These are phyloP conservation scores for Inosperma sp. DNA, from an alignment of 768 basidiomycete species.

Conservation along the genomic window DNA sequence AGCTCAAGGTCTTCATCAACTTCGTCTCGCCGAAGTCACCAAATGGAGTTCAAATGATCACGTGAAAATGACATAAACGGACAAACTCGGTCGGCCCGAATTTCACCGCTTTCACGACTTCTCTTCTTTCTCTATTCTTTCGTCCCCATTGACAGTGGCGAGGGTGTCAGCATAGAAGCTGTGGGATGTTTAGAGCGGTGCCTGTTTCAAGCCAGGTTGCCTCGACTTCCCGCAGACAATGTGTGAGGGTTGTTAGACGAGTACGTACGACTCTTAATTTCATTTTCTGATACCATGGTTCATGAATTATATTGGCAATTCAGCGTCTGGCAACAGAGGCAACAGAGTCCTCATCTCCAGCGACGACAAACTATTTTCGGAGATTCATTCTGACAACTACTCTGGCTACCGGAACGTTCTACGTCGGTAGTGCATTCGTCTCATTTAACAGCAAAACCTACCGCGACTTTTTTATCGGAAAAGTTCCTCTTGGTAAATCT, in stretches of 20 bases:
- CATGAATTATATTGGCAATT: background rate
- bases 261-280: slow-evolving; percentile 38
- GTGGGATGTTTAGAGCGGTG: slow-evolving; percentile 53
- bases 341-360: slow-evolving; percentile 41
- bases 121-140: too few species aligned
- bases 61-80: too few species aligned
- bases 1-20: too few species aligned
- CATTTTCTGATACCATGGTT: slow-evolving; percentile 7
- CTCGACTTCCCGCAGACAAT: slow-evolving; percentile 41
- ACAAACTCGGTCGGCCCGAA: too few species aligned
- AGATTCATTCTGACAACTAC: slow-evolving; percentile 64
- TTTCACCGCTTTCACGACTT: too few species aligned
- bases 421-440: slow-evolving; percentile 73
- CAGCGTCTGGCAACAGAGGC: slow-evolving; percentile 65
- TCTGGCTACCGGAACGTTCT: slow-evolving; percentile 69
- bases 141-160: too few species aligned
- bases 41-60: too few species aligned
- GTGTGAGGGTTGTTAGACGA: slow-evolving; percentile 52
- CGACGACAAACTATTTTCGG: slow-evolving; percentile 46
- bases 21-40: too few species aligned
- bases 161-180: slow-evolving; percentile 17
- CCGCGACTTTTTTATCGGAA: slow-evolving; percentile 79
- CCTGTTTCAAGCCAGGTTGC: slow-evolving; percentile 51
- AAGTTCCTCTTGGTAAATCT: slow-evolving; percentile 71
- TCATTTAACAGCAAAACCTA: slow-evolving; percentile 76